Conservation (phyloP, 179 eudicot genomes). For the Beta macrorhiza region DNA sequence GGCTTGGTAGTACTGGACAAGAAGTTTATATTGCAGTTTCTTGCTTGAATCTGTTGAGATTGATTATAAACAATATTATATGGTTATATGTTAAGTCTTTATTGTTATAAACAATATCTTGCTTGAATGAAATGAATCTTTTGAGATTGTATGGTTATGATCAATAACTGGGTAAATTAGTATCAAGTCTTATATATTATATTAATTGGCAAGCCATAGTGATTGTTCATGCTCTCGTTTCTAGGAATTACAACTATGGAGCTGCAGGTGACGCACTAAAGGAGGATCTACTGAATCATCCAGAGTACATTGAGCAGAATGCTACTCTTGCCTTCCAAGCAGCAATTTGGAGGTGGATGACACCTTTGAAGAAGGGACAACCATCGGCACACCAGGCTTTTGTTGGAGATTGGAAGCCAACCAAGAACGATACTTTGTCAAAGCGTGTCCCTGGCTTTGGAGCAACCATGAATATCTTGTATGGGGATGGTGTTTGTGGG, state of each 20-base stretch:
- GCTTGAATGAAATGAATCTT: no score
- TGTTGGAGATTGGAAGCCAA: constrained; percentile 83
- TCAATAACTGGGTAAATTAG: neutral
- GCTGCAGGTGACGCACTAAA: constrained; percentile 64
- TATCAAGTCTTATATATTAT: neutral
- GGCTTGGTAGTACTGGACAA: neutral
- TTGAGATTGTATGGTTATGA: neutral
- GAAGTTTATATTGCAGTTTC: neutral
- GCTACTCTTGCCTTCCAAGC: constrained; percentile 87
- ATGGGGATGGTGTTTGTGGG: constrained; percentile 73
- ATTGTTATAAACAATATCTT: neutral
- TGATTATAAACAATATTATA: neutral
- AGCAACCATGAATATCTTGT: constrained; percentile 73
- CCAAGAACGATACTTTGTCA: constrained; percentile 83
- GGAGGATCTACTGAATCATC: constrained; percentile 67
- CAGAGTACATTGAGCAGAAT: constrained; percentile 91
- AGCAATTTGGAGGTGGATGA: constrained; percentile 88
- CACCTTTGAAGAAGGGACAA: constrained; percentile 65
- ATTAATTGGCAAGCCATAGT: neutral
- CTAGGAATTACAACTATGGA: constrained; percentile 93
- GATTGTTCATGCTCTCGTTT: constrained; percentile 1
- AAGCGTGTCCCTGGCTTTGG: constrained; percentile 86
- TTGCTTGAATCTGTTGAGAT: neutral
- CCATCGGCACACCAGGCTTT: constrained; percentile 80
- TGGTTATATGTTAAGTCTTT: neutral